A percentile compares a stretch with the other conserved stretches of the same genome.
Conservation (phyloP, 2,329 filamentous ascomycete genomes). For the Elsinoe ampelina region DNA sequence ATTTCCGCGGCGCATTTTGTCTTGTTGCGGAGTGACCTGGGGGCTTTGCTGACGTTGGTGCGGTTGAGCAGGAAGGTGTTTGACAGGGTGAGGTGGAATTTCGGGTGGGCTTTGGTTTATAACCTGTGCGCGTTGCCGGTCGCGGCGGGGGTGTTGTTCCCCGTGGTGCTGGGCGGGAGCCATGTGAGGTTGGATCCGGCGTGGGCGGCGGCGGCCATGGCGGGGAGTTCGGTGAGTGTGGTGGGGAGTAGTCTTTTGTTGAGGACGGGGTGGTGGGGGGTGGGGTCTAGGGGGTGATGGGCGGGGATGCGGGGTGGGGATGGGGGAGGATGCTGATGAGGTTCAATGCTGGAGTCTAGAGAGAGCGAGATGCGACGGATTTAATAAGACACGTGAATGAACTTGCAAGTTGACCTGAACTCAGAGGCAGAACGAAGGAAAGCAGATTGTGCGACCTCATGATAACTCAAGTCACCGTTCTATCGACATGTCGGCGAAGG, state of each 20-base stretch:
- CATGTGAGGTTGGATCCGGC: conserved; percentile 64
- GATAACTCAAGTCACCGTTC: too few species aligned
- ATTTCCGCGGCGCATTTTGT: conserved; percentile 76
- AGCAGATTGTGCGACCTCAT: too few species aligned
- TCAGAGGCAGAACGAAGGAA: too few species aligned
- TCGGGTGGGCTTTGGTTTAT: conserved; percentile 74
- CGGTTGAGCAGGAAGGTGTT: conserved; percentile 64
- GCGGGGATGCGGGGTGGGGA: too few species aligned
- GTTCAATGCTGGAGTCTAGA: too few species aligned
- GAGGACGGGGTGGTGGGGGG: conserved; percentile 39
- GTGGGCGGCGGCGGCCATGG: conserved; percentile 90
- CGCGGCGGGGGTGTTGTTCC: conserved; percentile 70
- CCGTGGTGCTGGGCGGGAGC: conserved; percentile 36
- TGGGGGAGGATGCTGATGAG: too few species aligned
- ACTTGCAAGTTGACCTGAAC: too few species aligned
- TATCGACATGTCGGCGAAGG: too few species aligned
- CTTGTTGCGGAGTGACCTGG: conserved; percentile 61
- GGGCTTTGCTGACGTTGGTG: conserved; percentile 62
- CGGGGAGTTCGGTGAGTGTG: conserved; percentile 81
- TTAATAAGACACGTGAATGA: too few species aligned
- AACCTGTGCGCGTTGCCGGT: conserved; percentile 70
- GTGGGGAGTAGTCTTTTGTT: conserved; percentile 71
- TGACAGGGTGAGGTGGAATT: conserved; percentile 71
- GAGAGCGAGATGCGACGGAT: too few species aligned
- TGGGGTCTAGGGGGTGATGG: conserved; percentile 31